Evolutionary conservation across 2,329 filamentous ascomycete genomes (phyloP), one percentile per base, ranked within the genome.

Genomic region (Alternaria sp.): DNA sequence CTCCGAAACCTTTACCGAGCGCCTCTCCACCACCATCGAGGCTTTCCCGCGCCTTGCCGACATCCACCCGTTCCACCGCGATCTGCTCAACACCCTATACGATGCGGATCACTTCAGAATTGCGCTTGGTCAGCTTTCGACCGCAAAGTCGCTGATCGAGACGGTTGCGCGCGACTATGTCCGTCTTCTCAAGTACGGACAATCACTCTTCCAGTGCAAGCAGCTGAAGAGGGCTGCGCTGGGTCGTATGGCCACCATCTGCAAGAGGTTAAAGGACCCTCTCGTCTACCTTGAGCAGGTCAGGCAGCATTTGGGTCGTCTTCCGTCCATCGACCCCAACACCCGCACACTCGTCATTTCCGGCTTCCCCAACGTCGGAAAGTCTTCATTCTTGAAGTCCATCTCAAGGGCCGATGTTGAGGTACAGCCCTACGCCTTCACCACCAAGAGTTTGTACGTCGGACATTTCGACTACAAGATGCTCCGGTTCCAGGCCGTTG

Each of bases 381-480:
- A 99, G 85, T 97, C 93, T 60, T 97, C 93, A 72, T 99, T 99
- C 85, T 83, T 99, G 78, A 91, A 91, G 82, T 96, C 91, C 78
- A 91, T 98, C 75, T 97, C 94, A 54, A 88, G 94, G 72, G 96
- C 96, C 69, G 96, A 99, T 84, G 95, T 97, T 60, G 95, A 97
- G 78, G 92, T 97, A 33, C 94, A 98, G 84, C 95, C 96, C 20
- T 99, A 98, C 80, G 96, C 96, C 58, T 99, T 99, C 86, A 97
- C 96, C 37, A 99, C 96, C 58, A 98, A 98, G 87, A 94, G 90
- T 73, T 86, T 99, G 75, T 99, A 97, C 78, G 95, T 98, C 28
- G 96, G 96, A 63, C 96, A 99, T 83, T 97, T 98, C 79, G 96
- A 98, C 84, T 97, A 97, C 87, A 97, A 97, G 83, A 96, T 95